Evolutionary conservation across 2,329 filamentous ascomycete genomes (phyloP).

Genomic region (Venturia pyrina): DNA sequence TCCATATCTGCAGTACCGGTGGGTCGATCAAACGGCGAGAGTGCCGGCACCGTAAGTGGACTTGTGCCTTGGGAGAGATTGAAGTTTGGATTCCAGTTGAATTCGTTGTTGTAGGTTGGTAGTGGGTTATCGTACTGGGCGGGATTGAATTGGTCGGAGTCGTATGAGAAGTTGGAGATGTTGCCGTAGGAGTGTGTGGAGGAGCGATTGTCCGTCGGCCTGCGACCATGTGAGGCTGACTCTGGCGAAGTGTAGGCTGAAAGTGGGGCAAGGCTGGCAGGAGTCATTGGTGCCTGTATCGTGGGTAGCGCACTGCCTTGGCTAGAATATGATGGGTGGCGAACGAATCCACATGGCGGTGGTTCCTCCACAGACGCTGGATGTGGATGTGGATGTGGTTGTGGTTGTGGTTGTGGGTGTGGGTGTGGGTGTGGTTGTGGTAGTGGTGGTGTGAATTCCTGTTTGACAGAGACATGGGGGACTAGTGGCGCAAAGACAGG

Average conservation of each 20-base stretch:
- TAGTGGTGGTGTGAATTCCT: background rate
- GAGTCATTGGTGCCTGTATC: background rate
- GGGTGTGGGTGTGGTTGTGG: background rate
- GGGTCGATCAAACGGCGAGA: conserved; percentile 9
- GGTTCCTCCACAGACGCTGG: background rate
- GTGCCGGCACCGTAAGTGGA: conserved; percentile 3
- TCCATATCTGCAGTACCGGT: background rate
- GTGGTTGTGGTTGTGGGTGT: background rate
- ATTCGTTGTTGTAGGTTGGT: conserved; percentile 19
- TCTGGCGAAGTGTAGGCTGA: background rate
- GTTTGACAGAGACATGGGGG: background rate
- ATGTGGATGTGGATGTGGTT: background rate
- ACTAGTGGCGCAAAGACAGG: conserved; percentile 20
- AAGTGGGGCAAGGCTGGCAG: background rate
- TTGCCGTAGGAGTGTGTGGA: conserved; percentile 5
- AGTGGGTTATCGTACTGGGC: conserved; percentile 18
- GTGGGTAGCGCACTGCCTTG: background rate
- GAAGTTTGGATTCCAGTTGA: conserved; percentile 13
- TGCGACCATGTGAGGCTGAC: background rate
- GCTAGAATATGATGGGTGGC: background rate
- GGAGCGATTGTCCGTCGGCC: background rate
- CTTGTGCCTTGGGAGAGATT: background rate
- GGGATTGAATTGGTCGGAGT: conserved; percentile 3
- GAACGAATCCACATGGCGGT: conserved; percentile 7
- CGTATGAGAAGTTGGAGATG: conserved; percentile 8